phyloP scores from a whole-genome alignment of 441 rosid genomes.

The Omphalea diandra region DNA sequence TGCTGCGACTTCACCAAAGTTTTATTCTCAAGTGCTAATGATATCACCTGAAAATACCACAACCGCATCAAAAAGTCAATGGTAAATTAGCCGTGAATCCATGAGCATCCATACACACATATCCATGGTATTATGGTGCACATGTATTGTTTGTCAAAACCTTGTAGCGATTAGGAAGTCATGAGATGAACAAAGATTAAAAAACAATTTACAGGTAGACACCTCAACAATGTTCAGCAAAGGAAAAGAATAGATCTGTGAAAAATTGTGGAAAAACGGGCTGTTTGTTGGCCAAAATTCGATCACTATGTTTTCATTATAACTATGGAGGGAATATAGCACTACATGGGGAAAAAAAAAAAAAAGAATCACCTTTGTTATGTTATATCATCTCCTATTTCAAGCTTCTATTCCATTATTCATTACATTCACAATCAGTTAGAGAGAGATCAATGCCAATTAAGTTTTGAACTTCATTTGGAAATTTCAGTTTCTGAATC shows the following conservation, averaged over 20 bases:
- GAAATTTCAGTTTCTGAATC: background rate
- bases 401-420: background rate
- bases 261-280: background rate
- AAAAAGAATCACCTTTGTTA: no score
- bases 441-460: background rate
- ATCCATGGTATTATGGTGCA: background rate
- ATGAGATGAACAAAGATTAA: background rate
- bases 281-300: background rate
- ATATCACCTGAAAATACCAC: conserved; percentile 49
- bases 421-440: background rate
- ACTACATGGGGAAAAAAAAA: no score
- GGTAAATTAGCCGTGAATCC: background rate
- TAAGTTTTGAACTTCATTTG: background rate
- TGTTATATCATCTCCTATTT: background rate
- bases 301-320: no score
- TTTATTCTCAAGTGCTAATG: conserved; percentile 58
- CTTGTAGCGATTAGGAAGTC: background rate
- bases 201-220: background rate
- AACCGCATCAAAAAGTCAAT: background rate
- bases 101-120: background rate
- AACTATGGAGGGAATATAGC: no score
- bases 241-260: background rate
- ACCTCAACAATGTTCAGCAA: background rate
- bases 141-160: background rate
- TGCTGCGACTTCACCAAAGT: conserved; percentile 59